Base-by-base conservation (phyloP, 2,329 filamentous ascomycete species). In the Colletotrichum aenigma region DNA sequence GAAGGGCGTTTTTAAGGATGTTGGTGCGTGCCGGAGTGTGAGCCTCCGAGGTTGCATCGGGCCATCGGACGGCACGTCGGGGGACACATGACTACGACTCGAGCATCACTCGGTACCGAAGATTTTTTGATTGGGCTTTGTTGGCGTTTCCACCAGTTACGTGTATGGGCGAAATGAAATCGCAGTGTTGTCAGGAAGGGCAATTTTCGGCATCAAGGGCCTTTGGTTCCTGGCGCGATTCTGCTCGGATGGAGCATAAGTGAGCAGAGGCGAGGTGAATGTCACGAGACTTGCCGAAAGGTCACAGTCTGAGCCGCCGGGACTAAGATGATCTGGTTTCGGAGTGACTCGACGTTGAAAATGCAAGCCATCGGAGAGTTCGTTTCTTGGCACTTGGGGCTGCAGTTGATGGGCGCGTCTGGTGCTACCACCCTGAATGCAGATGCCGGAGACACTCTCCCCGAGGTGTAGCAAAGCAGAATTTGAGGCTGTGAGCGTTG, bases 41-140 rank as follows among this genome's bases (percentile, higher is more conserved):
- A 52, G 58, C 70, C 48, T 76, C 74, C 74, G 74, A 69, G 64
- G 70, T 76, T 73, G 74, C 74, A 76, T 69, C 70, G 64, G 70
- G 36, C 58, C 48, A 56, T 61, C 34, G 74, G 74, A 60, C 52
- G 21, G 21, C 24, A 28, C 28, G 28, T 61, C 9, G 52, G 18
- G n/a, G n/a, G 36, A 13, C 70, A 69, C 70, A 74, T 74, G 74
- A 76, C 74, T 26, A 61, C 28, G 64, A 62, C 21, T 65, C 28
- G 34, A 30, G 48, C 30, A 34, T 4, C 38, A n/a, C 16, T 75
- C 64, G 74, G 74, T 55, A 74, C 64, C 58, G 36, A n/a, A 34
- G 1, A 52, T 26, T 65, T 32, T 15, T 24, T 26, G 12, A n/a
- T 26, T 15, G 15, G n/a, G n/a, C n/a, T 12, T 28, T 28, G 7